phyloP scores from a whole-genome alignment of 2,329 filamentous ascomycete genomes.

The Aspergillus pseudoglaucus region DNA sequence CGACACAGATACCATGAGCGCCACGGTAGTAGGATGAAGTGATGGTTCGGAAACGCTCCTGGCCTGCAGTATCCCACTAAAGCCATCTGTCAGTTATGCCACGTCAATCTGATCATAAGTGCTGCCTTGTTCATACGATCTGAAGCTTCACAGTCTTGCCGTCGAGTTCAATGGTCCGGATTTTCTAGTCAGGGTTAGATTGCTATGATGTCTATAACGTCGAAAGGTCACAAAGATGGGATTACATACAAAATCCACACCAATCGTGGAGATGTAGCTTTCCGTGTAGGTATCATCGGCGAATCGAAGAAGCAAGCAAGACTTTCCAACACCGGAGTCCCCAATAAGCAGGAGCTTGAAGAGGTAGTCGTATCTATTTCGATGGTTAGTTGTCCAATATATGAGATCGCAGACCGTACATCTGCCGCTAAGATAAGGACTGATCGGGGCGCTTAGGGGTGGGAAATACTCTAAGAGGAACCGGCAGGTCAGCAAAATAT shows the following conservation, averaged over 20 bases:
- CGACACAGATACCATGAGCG: constrained; percentile 97
- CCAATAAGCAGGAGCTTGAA: constrained; percentile 99
- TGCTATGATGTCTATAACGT: constrained; percentile 9
- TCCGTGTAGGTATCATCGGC: constrained; percentile 99
- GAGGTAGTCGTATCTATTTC: constrained; percentile 94
- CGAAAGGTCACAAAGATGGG: constrained; percentile 3
- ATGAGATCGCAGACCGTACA: constrained; percentile 3
- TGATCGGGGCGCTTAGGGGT: neutral
- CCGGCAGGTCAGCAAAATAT: constrained; percentile 7
- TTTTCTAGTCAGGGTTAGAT: constrained; percentile 64
- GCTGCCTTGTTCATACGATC: constrained; percentile 61
- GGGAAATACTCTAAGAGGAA: constrained; percentile 18
- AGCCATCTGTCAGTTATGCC: constrained; percentile 12
- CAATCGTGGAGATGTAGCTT: constrained; percentile 99
- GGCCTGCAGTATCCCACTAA: constrained; percentile 97
- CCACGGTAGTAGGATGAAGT: constrained; percentile 99
- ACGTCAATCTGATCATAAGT: neutral
- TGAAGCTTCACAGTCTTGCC: constrained; percentile 99
- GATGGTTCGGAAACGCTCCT: constrained; percentile 99
- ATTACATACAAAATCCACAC: constrained; percentile 87
- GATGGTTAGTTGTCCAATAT: constrained; percentile 20
- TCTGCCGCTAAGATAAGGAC: neutral
- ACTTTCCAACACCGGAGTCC: constrained; percentile 99
- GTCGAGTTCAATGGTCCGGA: constrained; percentile 98
- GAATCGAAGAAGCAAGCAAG: constrained; percentile 93